Evolutionary conservation across 2,329 filamentous ascomycete genomes (phyloP).

Genomic region (Curvularia sp.): DNA sequence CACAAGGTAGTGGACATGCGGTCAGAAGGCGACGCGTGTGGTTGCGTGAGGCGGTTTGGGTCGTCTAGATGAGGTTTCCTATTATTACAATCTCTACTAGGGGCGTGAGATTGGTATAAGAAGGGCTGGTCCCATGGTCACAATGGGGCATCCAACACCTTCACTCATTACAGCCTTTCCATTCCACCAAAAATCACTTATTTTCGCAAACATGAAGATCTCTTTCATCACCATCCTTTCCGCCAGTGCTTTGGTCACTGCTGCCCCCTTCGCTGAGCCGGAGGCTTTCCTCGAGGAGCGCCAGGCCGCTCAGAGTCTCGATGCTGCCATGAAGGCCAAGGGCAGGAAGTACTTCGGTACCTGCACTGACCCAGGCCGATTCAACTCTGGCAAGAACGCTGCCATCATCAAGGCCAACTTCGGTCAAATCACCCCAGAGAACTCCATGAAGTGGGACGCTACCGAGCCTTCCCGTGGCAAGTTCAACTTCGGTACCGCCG

Average conservation of each 20-base stretch:
- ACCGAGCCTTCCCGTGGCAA: slow-evolving; percentile 54
- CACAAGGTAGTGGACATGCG: slow-evolving; percentile 1
- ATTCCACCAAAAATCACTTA: not conserved
- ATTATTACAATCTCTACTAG: slow-evolving; percentile 6
- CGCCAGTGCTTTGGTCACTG: slow-evolving; percentile 37
- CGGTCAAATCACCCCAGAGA: slow-evolving; percentile 71
- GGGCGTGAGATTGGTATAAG: slow-evolving; percentile 11
- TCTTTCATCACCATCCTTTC: slow-evolving; percentile 38
- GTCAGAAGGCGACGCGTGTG: not conserved
- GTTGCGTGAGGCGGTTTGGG: not conserved
- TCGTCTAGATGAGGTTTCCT: not conserved
- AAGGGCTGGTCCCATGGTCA: not conserved
- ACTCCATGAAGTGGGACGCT: slow-evolving; percentile 73
- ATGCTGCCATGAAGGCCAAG: slow-evolving; percentile 65
- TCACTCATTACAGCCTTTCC: slow-evolving; percentile 6
- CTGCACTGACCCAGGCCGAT: slow-evolving; percentile 62
- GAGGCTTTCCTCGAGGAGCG: slow-evolving; percentile 38
- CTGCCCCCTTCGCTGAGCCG: slow-evolving; percentile 41
- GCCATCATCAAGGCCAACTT: slow-evolving; percentile 69
- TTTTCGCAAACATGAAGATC: slow-evolving; percentile 40
- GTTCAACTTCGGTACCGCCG: slow-evolving; percentile 62
- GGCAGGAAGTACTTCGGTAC: slow-evolving; percentile 73
- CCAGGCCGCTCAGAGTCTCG: slow-evolving; percentile 57
- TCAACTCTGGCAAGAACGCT: slow-evolving; percentile 60
- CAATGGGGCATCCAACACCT: not conserved